phyloP scores from a whole-genome alignment of 768 basidiomycete genomes.

The Plicaturopsis crispa region DNA sequence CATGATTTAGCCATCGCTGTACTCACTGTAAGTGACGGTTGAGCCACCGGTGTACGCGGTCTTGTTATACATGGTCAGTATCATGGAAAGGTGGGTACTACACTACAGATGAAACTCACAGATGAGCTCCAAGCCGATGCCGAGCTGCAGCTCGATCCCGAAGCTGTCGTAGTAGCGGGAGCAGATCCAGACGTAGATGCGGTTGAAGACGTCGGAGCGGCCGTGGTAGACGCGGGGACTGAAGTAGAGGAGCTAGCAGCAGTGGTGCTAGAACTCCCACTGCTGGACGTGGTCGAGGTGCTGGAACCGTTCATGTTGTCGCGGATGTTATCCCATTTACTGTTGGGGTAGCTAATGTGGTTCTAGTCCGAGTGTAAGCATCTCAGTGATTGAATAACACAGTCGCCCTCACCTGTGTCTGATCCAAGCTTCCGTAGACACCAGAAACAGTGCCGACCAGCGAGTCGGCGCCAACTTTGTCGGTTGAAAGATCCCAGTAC shows the following conservation, averaged over 20 bases:
- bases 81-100: constrained; percentile 35
- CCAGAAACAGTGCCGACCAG: constrained; percentile 43
- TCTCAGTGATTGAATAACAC: background rate
- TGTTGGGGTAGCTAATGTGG: constrained; percentile 52
- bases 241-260: constrained; percentile 13
- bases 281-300: constrained; percentile 14
- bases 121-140: too few relatives aligned
- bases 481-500: constrained; percentile 72
- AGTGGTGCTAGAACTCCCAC: constrained; percentile 15
- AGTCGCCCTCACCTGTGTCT: constrained; percentile 48
- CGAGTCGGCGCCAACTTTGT: constrained; percentile 51
- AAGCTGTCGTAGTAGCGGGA: too few relatives aligned
- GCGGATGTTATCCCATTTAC: constrained; percentile 66
- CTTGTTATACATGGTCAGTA: constrained; percentile 41
- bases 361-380: too few relatives aligned
- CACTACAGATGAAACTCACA: constrained; percentile 14
- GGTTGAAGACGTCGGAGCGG: constrained; percentile 11
- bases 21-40: constrained; percentile 37
- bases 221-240: constrained; percentile 7
- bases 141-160: too few relatives aligned
- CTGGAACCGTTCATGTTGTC: constrained; percentile 39
- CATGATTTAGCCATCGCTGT: background rate
- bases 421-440: constrained; percentile 47
- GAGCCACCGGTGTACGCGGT: constrained; percentile 39
- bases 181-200: too few relatives aligned